phyloP scores from a whole-genome alignment of 371 early-diverging fungal genomes.

The Mortierella sp. region DNA sequence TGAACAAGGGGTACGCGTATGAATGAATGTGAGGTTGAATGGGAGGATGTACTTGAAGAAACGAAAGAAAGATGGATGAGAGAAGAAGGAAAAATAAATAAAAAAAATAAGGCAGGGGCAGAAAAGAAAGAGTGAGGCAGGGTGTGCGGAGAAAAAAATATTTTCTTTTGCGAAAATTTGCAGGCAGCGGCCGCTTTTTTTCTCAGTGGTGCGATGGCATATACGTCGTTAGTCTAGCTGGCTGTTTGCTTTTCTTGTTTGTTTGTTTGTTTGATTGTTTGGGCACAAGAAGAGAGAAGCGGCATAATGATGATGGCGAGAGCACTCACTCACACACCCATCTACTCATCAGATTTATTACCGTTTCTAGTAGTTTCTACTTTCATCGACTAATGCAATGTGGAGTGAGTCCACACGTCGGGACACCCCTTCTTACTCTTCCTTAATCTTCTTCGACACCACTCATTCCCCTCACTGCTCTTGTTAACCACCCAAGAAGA shows the following conservation, averaged over 20 bases:
- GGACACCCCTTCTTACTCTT: background rate
- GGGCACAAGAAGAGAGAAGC: background rate
- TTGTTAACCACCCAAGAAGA: background rate
- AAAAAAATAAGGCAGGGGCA: background rate
- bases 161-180: background rate
- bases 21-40: background rate
- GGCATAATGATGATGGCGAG: too few relatives aligned
- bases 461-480: background rate
- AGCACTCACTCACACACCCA: too few relatives aligned
- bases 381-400: background rate
- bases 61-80: background rate
- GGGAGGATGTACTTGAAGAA: background rate
- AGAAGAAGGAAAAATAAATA: constrained; percentile 7
- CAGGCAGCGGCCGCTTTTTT: background rate
- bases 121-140: background rate
- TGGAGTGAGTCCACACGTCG: background rate
- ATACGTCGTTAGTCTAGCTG: background rate
- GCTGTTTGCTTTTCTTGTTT: background rate
- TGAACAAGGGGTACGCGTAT: background rate
- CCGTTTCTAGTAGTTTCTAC: background rate
- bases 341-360: too few relatives aligned
- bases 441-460: background rate
- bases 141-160: background rate
- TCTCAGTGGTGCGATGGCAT: background rate
- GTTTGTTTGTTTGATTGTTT: background rate